Evolutionary conservation across 1,284 basidiomycete genomes (phyloP), one percentile per base, ranked within the genome.

Genomic region (Peniophora sp.): DNA sequence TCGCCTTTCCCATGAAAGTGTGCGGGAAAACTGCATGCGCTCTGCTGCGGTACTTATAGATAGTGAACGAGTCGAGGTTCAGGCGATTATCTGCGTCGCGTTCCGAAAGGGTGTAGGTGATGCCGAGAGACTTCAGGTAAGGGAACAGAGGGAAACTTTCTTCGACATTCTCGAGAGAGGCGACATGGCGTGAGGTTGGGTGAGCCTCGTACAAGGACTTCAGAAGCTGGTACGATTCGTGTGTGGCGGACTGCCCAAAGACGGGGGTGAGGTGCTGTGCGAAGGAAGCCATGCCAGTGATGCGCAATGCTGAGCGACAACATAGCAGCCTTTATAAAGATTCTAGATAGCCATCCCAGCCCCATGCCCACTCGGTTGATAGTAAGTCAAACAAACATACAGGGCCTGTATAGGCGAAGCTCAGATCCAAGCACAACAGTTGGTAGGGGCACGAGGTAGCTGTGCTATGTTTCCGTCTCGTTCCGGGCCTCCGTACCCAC

Each of bases 81-180:
- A 39, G 39, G 22, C 55, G 32, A 38, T 34, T 25, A 39, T 55
- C 45, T 32, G 52, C 46, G 22, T 53, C 51, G 22, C 50, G 47
- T 17, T 52, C 50, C 38, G 53, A 52, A n/a, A 51, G 36, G 24
- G 52, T 19, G 16, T 54, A 45, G 16, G 44, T 36, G n/a, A 58
- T 49, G 23, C 45, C 45, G 8, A 54, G 9, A 11, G 54, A 48
- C 19, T 36, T 25, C 12, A 61, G 55, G 45, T 53, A 61, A 2
- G 45, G 51, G 8, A 57, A 55, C 8, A 61, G 55, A 6, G 58
- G 57, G 44, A 60, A 57, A 9, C 22, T 19, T 34, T 39, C 16
- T 2, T 55, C 52, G 22, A 14, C n/a, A 38, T 35, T 46, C 20
- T 50, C 51, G 17, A 54, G 16, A 10, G 57, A 25, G 11, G 57